These are phyloP conservation scores for Ceraceosorus guamensis DNA, from an alignment of 1,284 basidiomycete species.

Conservation along the genomic window DNA sequence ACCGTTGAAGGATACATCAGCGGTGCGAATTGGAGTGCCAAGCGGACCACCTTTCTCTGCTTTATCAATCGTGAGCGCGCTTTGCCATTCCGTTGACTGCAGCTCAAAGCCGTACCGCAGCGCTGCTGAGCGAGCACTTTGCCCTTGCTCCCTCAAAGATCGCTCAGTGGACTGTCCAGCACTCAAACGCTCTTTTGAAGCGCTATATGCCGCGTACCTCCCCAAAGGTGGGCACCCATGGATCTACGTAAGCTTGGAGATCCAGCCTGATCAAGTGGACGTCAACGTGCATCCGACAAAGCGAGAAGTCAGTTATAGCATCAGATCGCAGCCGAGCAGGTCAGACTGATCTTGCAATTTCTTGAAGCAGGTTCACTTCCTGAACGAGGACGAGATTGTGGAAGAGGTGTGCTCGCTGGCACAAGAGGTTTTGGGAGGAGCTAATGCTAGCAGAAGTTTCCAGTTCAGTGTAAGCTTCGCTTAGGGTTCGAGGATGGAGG, in stretches of 20 bases:
- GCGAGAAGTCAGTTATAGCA: slow-evolving; percentile 58
- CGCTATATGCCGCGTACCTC: slow-evolving; percentile 74
- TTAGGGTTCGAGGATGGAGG: background rate
- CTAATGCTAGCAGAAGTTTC: slow-evolving; percentile 41
- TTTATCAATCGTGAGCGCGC: slow-evolving; percentile 83
- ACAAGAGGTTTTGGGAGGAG: slow-evolving; percentile 20
- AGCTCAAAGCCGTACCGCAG: background rate
- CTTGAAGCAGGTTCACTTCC: slow-evolving; percentile 61
- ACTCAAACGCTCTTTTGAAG: slow-evolving; percentile 80
- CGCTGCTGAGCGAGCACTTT: slow-evolving; percentile 4
- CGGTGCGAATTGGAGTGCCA: slow-evolving; percentile 79
- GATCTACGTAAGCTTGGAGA: slow-evolving; percentile 77
- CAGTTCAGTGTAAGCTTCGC: slow-evolving; percentile 18
- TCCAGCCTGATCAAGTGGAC: slow-evolving; percentile 81
- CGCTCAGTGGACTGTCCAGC: slow-evolving; percentile 83
- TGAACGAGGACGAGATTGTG: slow-evolving; percentile 83
- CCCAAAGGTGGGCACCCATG: slow-evolving; percentile 87
- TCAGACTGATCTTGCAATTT: background rate
- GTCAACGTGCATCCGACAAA: slow-evolving; percentile 99
- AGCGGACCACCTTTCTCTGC: slow-evolving; percentile 75
- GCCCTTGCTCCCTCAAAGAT: slow-evolving; percentile 56
- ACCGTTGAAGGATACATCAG: slow-evolving; percentile 65
- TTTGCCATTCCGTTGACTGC: background rate
- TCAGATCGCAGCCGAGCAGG: background rate
- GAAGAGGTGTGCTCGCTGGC: slow-evolving; percentile 60